Base-by-base conservation (phyloP, 441 rosid genomes). In the Brassica hybrid region DNA sequence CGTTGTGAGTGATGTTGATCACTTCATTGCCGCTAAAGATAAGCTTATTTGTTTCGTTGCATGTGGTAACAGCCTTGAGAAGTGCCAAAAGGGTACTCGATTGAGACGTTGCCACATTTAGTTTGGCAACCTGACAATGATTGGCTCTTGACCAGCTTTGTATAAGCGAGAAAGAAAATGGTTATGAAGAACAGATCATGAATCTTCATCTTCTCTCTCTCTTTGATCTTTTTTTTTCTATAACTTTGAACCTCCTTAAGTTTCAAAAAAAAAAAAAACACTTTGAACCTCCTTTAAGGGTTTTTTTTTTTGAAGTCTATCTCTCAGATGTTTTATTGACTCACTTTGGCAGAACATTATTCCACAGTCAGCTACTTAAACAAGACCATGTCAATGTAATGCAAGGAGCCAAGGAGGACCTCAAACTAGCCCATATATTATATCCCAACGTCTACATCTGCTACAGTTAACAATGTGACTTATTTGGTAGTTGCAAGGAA, bases 321-420 rank as follows among this genome's bases (percentile, higher is more conserved):
- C 18, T 38, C 52, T 65, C 11, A 57, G n/a, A 23, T 12, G 67
- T 57, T 56, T 7, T 73, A 23, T 73, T n/a, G 7, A 64, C 11
- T 61, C 62, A n/a, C 45, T 12, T 7, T 32, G 7, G 62, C 50
- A 17, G 76, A 19, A 72, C 69, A 72, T 6, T 73, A 1, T 23
- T 57, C 63, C 36, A 25, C 27, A 14, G 9, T 6, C 10, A 73
- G 25, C 64, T 65, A 64, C 41, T 32, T 13, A 63, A 52, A 1
- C 36, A 73, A n/a, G 77, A 74, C 57, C 65, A 23, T 52, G 54
- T 73, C 63, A 73, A 64, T 17, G 64, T 34, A 52, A 64, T 3
- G 2, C 19, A 34, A 32, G 16, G 16, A 52, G 16, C 1, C 19
- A 34, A 32, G 16, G 16, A 52, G 16, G 54, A 14, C 11, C 6